Evolutionary conservation across 352 stramenopile species (phyloP).

Genomic region (Pythium oligandrum): DNA sequence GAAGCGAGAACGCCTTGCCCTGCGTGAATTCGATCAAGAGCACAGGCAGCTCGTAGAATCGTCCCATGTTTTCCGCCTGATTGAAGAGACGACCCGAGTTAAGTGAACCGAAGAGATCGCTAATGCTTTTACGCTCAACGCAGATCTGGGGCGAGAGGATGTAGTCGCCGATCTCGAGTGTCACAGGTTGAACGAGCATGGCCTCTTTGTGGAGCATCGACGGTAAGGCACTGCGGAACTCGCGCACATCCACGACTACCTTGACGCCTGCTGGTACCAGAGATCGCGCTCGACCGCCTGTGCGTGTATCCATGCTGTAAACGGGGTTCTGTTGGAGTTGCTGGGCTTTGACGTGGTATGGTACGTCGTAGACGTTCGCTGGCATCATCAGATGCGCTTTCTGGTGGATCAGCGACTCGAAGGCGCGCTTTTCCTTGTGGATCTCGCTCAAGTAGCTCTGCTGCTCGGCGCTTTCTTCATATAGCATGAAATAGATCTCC

Average conservation of each 20-base stretch:
- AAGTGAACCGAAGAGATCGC: slow-evolving; percentile 96
- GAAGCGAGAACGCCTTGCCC: slow-evolving; percentile 83
- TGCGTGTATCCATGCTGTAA: slow-evolving; percentile 85
- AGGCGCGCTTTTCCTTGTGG: slow-evolving; percentile 94
- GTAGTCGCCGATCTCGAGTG: slow-evolving; percentile 96
- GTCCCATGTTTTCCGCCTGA: slow-evolving; percentile 86
- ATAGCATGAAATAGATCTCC: slow-evolving; percentile 95
- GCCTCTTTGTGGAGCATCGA: slow-evolving; percentile 96
- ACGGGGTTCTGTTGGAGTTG: slow-evolving; percentile 34
- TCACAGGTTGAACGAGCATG: slow-evolving; percentile 92
- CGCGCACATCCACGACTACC: slow-evolving; percentile 94
- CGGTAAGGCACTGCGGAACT: slow-evolving; percentile 95
- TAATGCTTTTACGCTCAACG: slow-evolving; percentile 94
- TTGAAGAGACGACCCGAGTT: slow-evolving; percentile 95
- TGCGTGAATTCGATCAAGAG: slow-evolving; percentile 96
- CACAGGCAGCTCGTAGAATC: slow-evolving; percentile 85
- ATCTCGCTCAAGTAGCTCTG: slow-evolving; percentile 94
- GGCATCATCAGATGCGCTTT: slow-evolving; percentile 91
- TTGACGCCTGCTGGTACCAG: slow-evolving; percentile 42
- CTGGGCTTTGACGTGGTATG: slow-evolving; percentile 68
- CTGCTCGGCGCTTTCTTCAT: slow-evolving; percentile 95
- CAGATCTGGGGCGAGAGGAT: slow-evolving; percentile 97
- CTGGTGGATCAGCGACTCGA: slow-evolving; percentile 95
- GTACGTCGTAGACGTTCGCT: slow-evolving; percentile 82
- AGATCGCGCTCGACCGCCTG: slow-evolving; percentile 38